Base-by-base conservation (phyloP, 2,329 filamentous ascomycete species). In the Emergomyces africanus region DNA sequence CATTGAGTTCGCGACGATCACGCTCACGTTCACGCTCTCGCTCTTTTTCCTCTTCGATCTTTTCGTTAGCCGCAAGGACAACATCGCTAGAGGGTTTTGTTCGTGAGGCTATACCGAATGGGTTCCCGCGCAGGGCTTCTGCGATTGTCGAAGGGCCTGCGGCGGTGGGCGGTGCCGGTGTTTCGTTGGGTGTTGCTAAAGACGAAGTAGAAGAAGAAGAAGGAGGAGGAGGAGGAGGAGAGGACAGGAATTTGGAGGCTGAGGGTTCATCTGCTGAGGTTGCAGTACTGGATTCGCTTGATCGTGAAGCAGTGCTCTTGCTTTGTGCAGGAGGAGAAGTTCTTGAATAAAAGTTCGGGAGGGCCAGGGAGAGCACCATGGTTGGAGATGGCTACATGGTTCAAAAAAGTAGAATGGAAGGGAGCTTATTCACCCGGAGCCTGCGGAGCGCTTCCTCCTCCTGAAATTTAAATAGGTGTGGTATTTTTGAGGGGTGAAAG, bases 71-170 rank as follows among this genome's bases (percentile, higher is more conserved):
- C 5, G n/a, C n/a, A n/a, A n/a, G n/a, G n/a, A n/a, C 50, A 10
- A 37, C 5, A 2, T 67, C 65, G 53, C 61, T 49, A 37, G 56
- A 51, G 35, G 33, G 4, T 53, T 53, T 53, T 23, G 30, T 39
- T 23, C 50, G 18, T n/a, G 50, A 35, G 5, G 39, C 50, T 20
- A 50, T 69, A 18, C 73, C 71, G 58, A 76, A 76, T 1, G 75
- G 75, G 57, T 77, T 76, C 59, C 71, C 74, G 59, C 75, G 73
- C 14, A 77, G 69, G 8, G 75, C 74, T 68, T 77, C 75, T 59
- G 65, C 69, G 50, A 77, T 68, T 14, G 74, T 75, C 28, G 71
- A 66, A 30, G 71, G 68, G 59, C 35, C 39, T 14, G 58, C 35
- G 18, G 55, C 35, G n/a, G 57, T 41, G 54, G 20, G 42, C 25